These are phyloP conservation scores for Setaria viridis DNA, from an alignment of 202 grass and related monocot genomes.

Conservation along the genomic window DNA sequence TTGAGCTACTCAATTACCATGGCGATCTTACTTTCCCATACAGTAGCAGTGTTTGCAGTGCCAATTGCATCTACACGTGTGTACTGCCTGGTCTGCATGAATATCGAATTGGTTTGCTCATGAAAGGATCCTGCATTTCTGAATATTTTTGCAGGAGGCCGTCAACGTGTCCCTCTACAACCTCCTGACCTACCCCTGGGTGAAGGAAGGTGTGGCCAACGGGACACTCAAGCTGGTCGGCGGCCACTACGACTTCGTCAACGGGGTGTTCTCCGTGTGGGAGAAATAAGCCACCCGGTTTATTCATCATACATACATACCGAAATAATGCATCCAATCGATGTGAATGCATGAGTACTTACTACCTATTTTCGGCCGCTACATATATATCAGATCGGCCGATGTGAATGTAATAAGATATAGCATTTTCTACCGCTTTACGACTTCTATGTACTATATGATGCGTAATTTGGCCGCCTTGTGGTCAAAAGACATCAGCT, in stretches of 20 bases:
- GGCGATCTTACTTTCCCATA: neutral
- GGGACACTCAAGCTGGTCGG: constrained; percentile 81
- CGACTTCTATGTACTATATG: constrained; percentile 14
- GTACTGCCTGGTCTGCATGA: neutral
- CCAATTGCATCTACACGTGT: neutral
- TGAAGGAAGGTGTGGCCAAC: constrained; percentile 62
- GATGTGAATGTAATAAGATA: constrained; percentile 48
- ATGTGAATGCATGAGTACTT: constrained; percentile 41
- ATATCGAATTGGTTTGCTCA: neutral
- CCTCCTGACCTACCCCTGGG: constrained; percentile 85
- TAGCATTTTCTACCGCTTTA: constrained; percentile 18
- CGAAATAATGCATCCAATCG: neutral
- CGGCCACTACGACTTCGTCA: constrained; percentile 81
- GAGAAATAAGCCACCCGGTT: constrained; percentile 13
- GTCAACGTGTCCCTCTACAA: constrained; percentile 82
- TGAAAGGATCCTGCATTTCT: neutral
- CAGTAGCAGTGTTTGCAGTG: neutral
- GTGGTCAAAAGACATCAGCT: constrained; percentile 39
- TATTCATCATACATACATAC: neutral
- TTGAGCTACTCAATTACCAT: neutral
- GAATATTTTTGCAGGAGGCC: constrained; percentile 59
- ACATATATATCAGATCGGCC: neutral
- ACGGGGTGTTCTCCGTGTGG: constrained; percentile 59
- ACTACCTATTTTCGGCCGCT: neutral
- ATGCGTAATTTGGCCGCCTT: constrained; percentile 44